Conservation (phyloP, 1,284 basidiomycete genomes). For the Melampsora abietis-canadensis region DNA sequence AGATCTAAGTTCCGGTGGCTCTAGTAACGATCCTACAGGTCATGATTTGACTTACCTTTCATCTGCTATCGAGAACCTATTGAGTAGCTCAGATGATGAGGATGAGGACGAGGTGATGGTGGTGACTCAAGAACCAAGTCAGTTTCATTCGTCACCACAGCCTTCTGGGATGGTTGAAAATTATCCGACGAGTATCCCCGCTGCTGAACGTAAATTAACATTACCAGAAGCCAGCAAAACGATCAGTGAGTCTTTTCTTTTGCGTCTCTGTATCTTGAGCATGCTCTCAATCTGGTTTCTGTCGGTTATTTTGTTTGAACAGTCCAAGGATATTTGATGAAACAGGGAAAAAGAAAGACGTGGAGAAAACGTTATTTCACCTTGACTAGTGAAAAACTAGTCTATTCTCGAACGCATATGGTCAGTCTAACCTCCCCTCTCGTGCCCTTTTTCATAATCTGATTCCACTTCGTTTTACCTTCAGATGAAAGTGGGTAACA, state of each 20-base stretch:
- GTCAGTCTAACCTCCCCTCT: conserved; percentile 44
- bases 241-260: conserved; percentile 25
- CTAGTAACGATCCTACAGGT: conserved; percentile 6
- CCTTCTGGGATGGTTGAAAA: background rate
- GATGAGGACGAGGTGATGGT: conserved; percentile 14
- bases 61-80: conserved; percentile 1
- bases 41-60: conserved; percentile 5
- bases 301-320: background rate
- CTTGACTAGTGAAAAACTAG: conserved; percentile 52
- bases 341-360: conserved; percentile 86
- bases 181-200: background rate
- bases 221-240: conserved; percentile 39
- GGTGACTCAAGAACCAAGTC: background rate
- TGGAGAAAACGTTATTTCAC: conserved; percentile 76
- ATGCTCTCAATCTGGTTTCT: background rate
- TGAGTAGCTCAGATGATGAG: conserved; percentile 41
- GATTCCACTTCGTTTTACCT: background rate
- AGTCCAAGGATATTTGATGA: conserved; percentile 85
- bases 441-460: background rate
- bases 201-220: conserved; percentile 24
- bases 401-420: conserved; percentile 56
- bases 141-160: background rate
- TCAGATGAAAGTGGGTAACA: conserved; percentile 65
- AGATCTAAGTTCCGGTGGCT: background rate
- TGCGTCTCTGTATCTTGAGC: background rate